Conservation (phyloP, 2,329 filamentous ascomycete species). For the Colletotrichum salicis region DNA sequence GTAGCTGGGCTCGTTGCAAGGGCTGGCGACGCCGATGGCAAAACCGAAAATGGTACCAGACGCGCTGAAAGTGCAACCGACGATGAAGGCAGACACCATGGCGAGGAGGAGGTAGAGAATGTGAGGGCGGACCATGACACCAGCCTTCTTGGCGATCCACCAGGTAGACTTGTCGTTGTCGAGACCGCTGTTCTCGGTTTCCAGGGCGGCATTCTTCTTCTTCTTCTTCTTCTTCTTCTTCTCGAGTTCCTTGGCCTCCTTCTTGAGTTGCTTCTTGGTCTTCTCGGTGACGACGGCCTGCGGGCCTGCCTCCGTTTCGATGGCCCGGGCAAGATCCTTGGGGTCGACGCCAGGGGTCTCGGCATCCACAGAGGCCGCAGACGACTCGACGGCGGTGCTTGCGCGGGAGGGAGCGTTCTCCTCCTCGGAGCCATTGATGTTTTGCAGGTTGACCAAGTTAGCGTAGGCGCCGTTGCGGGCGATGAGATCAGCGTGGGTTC, state of each 20-base stretch:
- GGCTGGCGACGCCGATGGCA: conserved; percentile 56
- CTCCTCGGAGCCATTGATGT: conserved; percentile 45
- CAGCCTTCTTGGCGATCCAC: conserved; percentile 51
- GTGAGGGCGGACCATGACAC: conserved; percentile 51
- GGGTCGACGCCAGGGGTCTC: conserved; percentile 40
- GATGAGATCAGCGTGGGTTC: conserved; percentile 69
- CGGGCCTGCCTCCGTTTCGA: conserved; percentile 5
- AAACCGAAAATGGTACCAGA: conserved; percentile 64
- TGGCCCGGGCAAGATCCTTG: conserved; percentile 15
- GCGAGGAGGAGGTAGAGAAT: conserved; percentile 52
- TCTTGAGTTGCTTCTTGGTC: conserved; percentile 42
- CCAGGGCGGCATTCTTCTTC: conserved; percentile 40
- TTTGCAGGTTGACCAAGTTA: conserved; percentile 60
- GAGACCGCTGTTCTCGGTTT: conserved; percentile 48
- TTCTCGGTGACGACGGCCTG: conserved; percentile 56
- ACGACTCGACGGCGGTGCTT: conserved; percentile 46
- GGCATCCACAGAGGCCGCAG: conserved; percentile 53
- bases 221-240: conserved; percentile 39
- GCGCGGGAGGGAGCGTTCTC: conserved; percentile 44
- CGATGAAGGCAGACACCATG: conserved; percentile 58
- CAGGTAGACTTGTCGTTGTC: conserved; percentile 53
- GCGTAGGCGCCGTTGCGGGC: conserved; percentile 61
- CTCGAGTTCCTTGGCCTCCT: conserved; percentile 44
- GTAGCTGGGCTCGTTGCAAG: conserved; percentile 52
- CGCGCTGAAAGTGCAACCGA: conserved; percentile 64